These are phyloP conservation scores for Daucus carota DNA, from an alignment of 129 eudicot species.

Conservation along the genomic window DNA sequence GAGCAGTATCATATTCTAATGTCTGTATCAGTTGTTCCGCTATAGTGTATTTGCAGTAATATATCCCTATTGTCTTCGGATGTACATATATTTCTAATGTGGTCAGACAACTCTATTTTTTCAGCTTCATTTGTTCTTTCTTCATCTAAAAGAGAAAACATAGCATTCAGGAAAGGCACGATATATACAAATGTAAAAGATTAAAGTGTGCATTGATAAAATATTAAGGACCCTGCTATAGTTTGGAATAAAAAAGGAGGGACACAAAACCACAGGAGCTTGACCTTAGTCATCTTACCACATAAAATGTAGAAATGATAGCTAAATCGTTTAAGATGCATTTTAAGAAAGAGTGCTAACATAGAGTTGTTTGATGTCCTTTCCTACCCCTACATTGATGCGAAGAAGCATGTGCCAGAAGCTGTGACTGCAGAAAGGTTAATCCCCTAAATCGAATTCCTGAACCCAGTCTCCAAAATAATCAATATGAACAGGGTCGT, in stretches of 20 bases:
- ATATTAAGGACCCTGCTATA: background rate
- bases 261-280: background rate
- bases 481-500: background rate
- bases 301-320: background rate
- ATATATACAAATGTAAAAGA: background rate
- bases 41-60: too few relatives aligned
- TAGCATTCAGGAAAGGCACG: too few relatives aligned
- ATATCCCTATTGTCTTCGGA: too few relatives aligned
- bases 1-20: too few relatives aligned
- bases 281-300: too few relatives aligned
- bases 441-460: background rate
- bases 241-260: background rate
- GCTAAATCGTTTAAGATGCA: background rate
- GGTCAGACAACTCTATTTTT: too few relatives aligned
- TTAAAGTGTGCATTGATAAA: too few relatives aligned
- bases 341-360: background rate
- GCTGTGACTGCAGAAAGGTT: background rate
- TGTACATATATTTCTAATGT: too few relatives aligned
- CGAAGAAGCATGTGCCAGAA: background rate
- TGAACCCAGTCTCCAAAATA: background rate
- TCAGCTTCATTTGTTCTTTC: too few relatives aligned
- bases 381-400: background rate
- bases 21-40: too few relatives aligned
- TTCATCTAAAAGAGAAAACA: too few relatives aligned
- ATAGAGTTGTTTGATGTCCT: background rate